Conservation (phyloP, 768 basidiomycete genomes). For the Amanita pallidorosea region DNA sequence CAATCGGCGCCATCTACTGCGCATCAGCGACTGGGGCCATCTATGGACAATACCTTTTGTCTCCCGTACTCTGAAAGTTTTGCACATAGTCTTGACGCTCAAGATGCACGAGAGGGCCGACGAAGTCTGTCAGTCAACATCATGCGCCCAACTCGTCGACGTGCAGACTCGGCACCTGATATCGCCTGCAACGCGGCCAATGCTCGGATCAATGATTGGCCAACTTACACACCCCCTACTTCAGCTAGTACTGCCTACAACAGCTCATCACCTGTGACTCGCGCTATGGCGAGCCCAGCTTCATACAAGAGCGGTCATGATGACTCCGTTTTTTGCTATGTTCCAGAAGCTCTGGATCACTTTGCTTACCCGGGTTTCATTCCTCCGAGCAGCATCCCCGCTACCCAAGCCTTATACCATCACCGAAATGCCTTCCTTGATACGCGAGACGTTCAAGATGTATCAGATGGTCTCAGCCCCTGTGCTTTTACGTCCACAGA, state of each 20-base stretch:
- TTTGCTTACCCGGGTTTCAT: constrained; percentile 37
- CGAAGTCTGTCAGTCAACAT: constrained; percentile 34
- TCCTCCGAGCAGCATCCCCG: constrained; percentile 15
- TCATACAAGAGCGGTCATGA: constrained; percentile 20
- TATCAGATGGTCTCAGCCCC: constrained; percentile 12
- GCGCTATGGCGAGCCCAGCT: constrained; percentile 16
- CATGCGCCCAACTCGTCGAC: constrained; percentile 23
- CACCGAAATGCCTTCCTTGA: constrained; percentile 1
- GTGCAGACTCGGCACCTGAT: constrained; percentile 40
- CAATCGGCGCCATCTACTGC: background rate
- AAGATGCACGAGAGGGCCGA: constrained; percentile 27
- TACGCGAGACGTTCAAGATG: constrained; percentile 3
- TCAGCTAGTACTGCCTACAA: constrained; percentile 31
- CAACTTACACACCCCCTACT: constrained; percentile 51
- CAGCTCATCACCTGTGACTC: constrained; percentile 32
- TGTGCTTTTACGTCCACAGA: constrained; percentile 16
- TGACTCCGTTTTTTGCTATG: constrained; percentile 30
- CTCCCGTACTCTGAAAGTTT: background rate
- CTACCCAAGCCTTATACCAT: constrained; percentile 13
- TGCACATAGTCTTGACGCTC: constrained; percentile 1
- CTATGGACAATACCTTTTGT: background rate
- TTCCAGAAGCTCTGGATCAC: constrained; percentile 34
- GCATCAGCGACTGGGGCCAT: too few species aligned
- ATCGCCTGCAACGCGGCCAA: constrained; percentile 40
- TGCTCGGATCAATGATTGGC: constrained; percentile 40